Conservation (phyloP, 345 rosid species). For the Hypericum perforatum region DNA sequence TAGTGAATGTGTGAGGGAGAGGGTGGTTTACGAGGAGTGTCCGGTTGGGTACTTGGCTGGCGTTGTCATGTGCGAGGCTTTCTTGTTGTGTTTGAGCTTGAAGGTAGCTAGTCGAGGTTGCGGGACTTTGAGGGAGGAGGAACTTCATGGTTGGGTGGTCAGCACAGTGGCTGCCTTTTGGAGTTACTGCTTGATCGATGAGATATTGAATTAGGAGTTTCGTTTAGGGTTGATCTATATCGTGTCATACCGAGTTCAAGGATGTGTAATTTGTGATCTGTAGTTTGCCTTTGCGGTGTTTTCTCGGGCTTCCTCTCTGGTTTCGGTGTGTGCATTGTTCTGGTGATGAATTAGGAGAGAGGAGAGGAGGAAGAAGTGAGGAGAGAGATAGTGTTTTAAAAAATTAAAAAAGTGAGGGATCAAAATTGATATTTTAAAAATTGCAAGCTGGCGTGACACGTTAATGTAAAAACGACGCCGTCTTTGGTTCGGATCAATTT, state of each 20-base stretch:
- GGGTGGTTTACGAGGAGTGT: constrained; percentile 28
- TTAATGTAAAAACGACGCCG: too few relatives aligned
- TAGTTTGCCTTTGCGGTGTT: neutral
- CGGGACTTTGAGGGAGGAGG: constrained; percentile 21
- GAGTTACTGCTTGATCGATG: constrained; percentile 47
- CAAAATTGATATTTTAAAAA: too few relatives aligned
- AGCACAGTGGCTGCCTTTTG: constrained; percentile 41
- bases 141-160: constrained; percentile 29
- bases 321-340: constrained; percentile 2
- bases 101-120: constrained; percentile 22
- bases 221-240: too few relatives aligned
- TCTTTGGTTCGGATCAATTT: too few relatives aligned
- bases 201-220: constrained; percentile 15
- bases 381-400: too few relatives aligned
- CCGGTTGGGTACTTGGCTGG: constrained; percentile 49
- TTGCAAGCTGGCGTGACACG: too few relatives aligned
- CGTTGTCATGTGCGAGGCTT: constrained; percentile 50
- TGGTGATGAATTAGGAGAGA: constrained; percentile 2
- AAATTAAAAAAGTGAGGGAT: too few relatives aligned
- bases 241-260: too few relatives aligned
- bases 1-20: constrained; percentile 27
- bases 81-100: constrained; percentile 47
- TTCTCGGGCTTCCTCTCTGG: neutral
- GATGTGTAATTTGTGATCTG: too few relatives aligned
- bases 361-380: too few relatives aligned